phyloP scores from a whole-genome alignment of 768 basidiomycete species.

The Boletus rubescentipes region DNA sequence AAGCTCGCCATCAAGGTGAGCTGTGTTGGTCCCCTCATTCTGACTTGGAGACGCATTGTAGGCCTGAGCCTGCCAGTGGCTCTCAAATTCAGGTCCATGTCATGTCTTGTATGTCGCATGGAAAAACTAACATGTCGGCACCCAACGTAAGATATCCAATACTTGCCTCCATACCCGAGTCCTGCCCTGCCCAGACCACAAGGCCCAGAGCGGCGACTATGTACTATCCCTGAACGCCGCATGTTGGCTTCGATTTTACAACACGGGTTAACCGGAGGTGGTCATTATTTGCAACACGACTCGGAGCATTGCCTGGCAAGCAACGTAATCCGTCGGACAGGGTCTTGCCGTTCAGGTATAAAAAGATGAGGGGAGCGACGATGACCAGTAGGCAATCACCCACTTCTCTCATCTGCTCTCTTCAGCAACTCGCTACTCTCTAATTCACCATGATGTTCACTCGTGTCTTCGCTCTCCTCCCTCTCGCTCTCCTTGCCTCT shows the following conservation, averaged over 20 bases:
- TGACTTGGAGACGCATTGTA: no score
- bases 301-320: background rate
- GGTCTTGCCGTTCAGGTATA: constrained; percentile 13
- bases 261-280: background rate
- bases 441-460: background rate
- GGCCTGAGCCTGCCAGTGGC: no score
- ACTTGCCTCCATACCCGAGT: background rate
- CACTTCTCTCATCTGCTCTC: background rate
- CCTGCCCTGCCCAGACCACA: background rate
- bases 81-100: background rate
- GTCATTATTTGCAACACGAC: no score
- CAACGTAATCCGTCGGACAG: constrained; percentile 6
- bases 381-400: background rate
- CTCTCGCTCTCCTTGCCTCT: no score
- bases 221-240: background rate
- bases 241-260: constrained; percentile 2
- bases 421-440: background rate
- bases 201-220: background rate
- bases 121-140: background rate
- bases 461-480: no score
- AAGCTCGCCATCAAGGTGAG: no score
- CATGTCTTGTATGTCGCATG: background rate
- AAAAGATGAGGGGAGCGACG: background rate
- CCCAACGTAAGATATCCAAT: background rate
- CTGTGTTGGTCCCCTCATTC: no score